Conservation (phyloP, 768 basidiomycete species). For the Leccinellum rugosiceps region DNA sequence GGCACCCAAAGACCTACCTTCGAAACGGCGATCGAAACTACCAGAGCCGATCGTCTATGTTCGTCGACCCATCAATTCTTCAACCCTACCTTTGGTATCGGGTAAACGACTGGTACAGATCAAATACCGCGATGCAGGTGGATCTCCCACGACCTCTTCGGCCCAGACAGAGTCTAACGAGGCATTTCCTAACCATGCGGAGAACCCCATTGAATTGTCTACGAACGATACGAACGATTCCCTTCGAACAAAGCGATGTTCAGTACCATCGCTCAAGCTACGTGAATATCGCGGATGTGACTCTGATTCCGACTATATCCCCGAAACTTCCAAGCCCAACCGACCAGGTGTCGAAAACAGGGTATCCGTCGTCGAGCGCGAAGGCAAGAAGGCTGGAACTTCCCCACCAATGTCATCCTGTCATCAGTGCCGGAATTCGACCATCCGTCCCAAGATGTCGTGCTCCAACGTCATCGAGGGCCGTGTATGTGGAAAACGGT, state of each 20-base stretch:
- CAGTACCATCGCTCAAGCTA: conserved; percentile 17
- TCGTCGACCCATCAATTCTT: conserved; percentile 27
- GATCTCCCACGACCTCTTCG: not conserved
- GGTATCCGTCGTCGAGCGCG: not conserved
- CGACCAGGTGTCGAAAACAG: not conserved
- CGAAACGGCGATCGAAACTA: conserved; percentile 11
- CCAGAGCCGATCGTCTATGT: conserved; percentile 29
- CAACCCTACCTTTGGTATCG: conserved; percentile 14
- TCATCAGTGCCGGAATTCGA: conserved; percentile 36
- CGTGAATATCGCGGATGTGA: conserved; percentile 3
- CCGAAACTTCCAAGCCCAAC: conserved; percentile 11
- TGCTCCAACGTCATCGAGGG: conserved; percentile 25
- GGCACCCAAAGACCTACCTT: not conserved
- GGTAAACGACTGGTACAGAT: conserved; percentile 29
- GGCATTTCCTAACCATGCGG: not conserved
- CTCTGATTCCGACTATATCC: conserved; percentile 16
- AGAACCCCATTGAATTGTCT: not conserved
- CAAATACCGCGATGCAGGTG: conserved; percentile 26
- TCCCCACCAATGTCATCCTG: conserved; percentile 22
- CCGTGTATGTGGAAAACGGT: conserved; percentile 31
- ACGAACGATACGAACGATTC: not conserved
- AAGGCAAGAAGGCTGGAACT: not conserved
- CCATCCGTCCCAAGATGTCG: conserved; percentile 33
- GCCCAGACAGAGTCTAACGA: not conserved
- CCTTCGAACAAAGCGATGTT: conserved; percentile 1